A percentile compares a stretch with the other conserved stretches of the same genome.
These are phyloP conservation scores for Sergeia podlipaevii DNA, from an alignment of 208 protist species.

Conservation along the genomic window DNA sequence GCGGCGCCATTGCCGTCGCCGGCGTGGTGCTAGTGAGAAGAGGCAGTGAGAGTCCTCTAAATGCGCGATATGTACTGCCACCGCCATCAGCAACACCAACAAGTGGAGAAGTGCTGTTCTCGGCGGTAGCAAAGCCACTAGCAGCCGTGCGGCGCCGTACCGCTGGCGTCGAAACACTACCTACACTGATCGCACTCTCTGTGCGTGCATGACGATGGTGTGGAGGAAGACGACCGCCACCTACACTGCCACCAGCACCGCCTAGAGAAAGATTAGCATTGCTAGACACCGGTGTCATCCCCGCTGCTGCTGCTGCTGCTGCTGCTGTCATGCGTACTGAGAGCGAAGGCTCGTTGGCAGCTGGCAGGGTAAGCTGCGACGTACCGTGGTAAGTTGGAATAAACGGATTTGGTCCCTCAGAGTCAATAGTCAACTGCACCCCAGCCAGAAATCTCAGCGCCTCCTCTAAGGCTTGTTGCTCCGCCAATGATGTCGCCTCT, in stretches of 20 bases:
- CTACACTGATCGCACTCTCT: not conserved
- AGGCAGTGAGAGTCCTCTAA: no score
- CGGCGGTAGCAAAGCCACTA: not conserved
- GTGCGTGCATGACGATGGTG: not conserved
- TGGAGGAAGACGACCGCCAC: not conserved
- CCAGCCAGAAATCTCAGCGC: constrained; percentile 14
- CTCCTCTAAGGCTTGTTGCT: constrained; percentile 2
- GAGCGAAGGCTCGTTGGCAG: no score
- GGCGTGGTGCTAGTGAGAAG: not conserved
- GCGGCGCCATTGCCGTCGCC: constrained; percentile 7
- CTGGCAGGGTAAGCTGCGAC: constrained; percentile 7
- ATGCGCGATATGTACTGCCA: no score
- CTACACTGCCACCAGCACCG: no score
- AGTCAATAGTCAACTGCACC: constrained; percentile 26
- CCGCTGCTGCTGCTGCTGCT: no score
- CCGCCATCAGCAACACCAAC: no score
- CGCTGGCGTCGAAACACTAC: no score
- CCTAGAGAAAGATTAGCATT: no score
- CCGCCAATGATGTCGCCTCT: not conserved
- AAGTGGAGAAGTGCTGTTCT: constrained; percentile 4
- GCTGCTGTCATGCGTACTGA: no score
- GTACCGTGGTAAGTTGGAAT: constrained; percentile 45
- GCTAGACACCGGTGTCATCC: no score
- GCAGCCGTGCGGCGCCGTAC: not conserved
- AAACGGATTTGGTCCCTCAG: constrained; percentile 62